A percentile compares a stretch with the other conserved stretches of the same genome.
These are phyloP conservation scores for Aspergillus novoparasiticus DNA, from an alignment of 2,329 filamentous ascomycete species.

Conservation along the genomic window DNA sequence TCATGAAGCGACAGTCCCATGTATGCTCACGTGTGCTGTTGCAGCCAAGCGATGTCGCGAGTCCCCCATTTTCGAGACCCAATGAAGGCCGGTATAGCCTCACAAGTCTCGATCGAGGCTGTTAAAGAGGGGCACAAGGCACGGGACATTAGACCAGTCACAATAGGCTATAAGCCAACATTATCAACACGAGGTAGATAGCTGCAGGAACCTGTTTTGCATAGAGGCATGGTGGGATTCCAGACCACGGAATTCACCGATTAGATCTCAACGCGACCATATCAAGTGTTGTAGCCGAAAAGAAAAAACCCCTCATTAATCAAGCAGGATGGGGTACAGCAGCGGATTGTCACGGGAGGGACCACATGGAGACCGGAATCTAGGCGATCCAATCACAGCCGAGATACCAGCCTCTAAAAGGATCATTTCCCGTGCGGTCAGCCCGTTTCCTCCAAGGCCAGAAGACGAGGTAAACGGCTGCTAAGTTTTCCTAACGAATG, in stretches of 20 bases:
- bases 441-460: not conserved
- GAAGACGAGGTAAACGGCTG: slow-evolving; percentile 10
- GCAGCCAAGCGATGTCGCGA: slow-evolving; percentile 4
- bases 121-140: not conserved
- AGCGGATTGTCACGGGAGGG: slow-evolving; percentile 13
- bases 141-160: slow-evolving; percentile 1
- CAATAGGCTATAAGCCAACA: not conserved
- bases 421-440: slow-evolving; percentile 15
- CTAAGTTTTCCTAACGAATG: slow-evolving; percentile 9
- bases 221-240: not conserved
- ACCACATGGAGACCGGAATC: slow-evolving; percentile 14
- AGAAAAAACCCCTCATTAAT: slow-evolving; percentile 1
- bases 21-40: slow-evolving; percentile 22
- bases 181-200: not conserved
- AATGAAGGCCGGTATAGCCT: not conserved
- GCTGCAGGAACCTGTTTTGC: slow-evolving; percentile 3
- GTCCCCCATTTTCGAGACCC: not conserved
- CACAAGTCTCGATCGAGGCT: not conserved
- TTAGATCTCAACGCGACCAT: not conserved
- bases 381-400: slow-evolving; percentile 4
- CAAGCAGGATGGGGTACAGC: slow-evolving; percentile 11
- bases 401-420: slow-evolving; percentile 5
- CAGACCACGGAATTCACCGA: slow-evolving; percentile 3
- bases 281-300: not conserved
- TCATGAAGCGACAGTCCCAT: slow-evolving; percentile 8